Base-by-base conservation (phyloP, 257 asterid genomes). In the Mitragyna speciosa region DNA sequence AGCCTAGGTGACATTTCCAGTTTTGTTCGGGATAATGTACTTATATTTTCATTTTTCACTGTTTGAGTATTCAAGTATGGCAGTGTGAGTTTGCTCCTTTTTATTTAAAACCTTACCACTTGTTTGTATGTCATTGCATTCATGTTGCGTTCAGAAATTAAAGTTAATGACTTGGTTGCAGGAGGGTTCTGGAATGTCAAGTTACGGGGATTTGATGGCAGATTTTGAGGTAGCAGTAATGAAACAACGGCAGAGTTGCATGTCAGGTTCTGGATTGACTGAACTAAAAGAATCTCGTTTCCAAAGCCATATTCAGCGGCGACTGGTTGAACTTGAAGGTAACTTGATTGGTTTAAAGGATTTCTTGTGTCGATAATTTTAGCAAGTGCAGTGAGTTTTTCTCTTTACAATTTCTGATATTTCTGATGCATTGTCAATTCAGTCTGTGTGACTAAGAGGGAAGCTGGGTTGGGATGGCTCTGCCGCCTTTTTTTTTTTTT, bases 291-390 rank as follows among this genome's bases (percentile, higher is more conserved):
- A 91, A 76, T 83, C 77, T 74, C 92, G 98, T 80, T 70, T 87
- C 66, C 89, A 83, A 82, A 90, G 91, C 89, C 93, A 85, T 52
- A 82, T 96, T 78, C 90, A 89, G 79, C 96, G 82, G 76, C 97
- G 99, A 17, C 76, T 96, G 78, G 70, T 88, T 15, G 95, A 89
- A 86, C 97, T 96, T 79, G 98, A 96, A 87, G 99, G 99, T 96
- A 91, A 86, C 64, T 64, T 72, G 41, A 41, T 6, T 68, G 54
- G 43, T 45, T 75, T 33, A 24, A 12, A 39, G 17, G 33, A 45
- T 24, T 24, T 70, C 43, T 75, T 75, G 16, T n/a, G 10, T 28
- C 22, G 0, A 8, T 64, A 41, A 51, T 58, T n/a, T 41, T 17
- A 17, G 65, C 4, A 36, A 24, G 16, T 26, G 16, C 67, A 61